These are phyloP conservation scores for Microthyrium microscopicum DNA, from an alignment of 2,329 filamentous ascomycete genomes.

Conservation along the genomic window DNA sequence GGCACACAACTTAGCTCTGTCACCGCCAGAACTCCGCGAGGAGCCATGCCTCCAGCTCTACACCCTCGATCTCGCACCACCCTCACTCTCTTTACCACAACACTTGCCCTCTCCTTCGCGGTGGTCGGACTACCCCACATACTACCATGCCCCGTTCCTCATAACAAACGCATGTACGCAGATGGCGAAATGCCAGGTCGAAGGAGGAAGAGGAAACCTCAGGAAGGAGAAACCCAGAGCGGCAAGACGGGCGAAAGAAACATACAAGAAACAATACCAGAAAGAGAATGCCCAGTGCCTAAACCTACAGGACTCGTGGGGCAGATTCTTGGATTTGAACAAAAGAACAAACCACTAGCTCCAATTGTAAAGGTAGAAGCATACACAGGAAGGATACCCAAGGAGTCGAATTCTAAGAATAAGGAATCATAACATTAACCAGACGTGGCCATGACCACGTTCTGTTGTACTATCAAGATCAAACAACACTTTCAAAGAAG, in stretches of 20 bases:
- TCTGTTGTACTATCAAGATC: too few species aligned
- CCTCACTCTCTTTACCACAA: slow-evolving; percentile 87
- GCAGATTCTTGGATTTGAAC: slow-evolving; percentile 54
- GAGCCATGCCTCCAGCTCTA: slow-evolving; percentile 43
- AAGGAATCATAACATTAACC: too few species aligned
- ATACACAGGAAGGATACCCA: too few species aligned
- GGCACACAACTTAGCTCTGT: too few species aligned
- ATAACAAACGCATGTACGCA: slow-evolving; percentile 61
- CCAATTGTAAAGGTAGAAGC: too few species aligned
- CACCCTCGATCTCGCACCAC: slow-evolving; percentile 90
- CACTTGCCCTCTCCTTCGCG: slow-evolving; percentile 73
- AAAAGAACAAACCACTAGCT: too few species aligned
- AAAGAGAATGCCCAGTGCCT: slow-evolving; percentile 77
- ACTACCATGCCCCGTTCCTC: slow-evolving; percentile 71
- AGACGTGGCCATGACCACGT: too few species aligned
- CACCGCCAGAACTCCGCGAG: slow-evolving; percentile 9
- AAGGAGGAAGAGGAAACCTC: slow-evolving; percentile 28
- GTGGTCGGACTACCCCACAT: slow-evolving; percentile 84
- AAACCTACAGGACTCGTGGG: slow-evolving; percentile 71
- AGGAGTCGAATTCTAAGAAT: too few species aligned
- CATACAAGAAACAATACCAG: slow-evolving; percentile 15
- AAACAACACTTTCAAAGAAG: too few species aligned
- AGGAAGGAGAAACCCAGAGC: slow-evolving; percentile 12
- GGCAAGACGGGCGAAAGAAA: background rate
- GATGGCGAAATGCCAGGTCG: slow-evolving; percentile 9